Percentiles rank a stretch among this genome's conserved stretches.
These are phyloP conservation scores for Bipolaris zeicola DNA, from an alignment of 2,329 filamentous ascomycete species.

Conservation along the genomic window DNA sequence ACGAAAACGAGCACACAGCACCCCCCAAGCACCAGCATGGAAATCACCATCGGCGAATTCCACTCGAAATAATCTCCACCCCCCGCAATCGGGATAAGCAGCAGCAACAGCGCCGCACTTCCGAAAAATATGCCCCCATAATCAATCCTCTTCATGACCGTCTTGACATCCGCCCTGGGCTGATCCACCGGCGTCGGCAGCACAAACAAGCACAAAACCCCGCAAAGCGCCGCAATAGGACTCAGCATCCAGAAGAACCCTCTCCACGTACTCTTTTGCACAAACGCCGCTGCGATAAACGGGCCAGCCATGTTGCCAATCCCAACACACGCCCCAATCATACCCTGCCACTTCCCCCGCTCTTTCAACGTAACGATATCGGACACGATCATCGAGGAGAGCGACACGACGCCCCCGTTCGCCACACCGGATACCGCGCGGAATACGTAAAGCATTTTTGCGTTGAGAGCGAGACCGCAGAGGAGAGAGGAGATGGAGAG, in stretches of 20 bases:
- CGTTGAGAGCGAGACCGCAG: slow-evolving; percentile 62
- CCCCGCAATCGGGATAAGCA: slow-evolving; percentile 68
- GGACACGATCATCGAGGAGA: slow-evolving; percentile 47
- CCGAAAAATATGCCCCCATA: slow-evolving; percentile 62
- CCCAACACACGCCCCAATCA: slow-evolving; percentile 34
- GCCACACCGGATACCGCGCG: slow-evolving; percentile 65
- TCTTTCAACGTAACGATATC: slow-evolving; percentile 46
- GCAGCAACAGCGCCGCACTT: slow-evolving; percentile 62
- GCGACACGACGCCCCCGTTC: slow-evolving; percentile 61
- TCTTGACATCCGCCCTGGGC: slow-evolving; percentile 50
- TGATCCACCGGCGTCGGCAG: slow-evolving; percentile 54
- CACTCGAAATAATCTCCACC: slow-evolving; percentile 64
- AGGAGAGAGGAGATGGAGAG: slow-evolving; percentile 63
- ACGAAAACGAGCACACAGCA: slow-evolving; percentile 57
- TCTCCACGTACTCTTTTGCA: slow-evolving; percentile 28
- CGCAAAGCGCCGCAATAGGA: slow-evolving; percentile 21
- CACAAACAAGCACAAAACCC: slow-evolving; percentile 19
- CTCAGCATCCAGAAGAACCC: slow-evolving; percentile 29
- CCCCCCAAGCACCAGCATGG: slow-evolving; percentile 61
- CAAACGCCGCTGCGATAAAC: slow-evolving; percentile 33
- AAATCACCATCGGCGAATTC: slow-evolving; percentile 63
- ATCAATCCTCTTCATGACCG: slow-evolving; percentile 62
- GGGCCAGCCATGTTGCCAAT: slow-evolving; percentile 33
- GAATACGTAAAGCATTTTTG: slow-evolving; percentile 66
- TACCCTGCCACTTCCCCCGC: slow-evolving; percentile 47